Conservation (phyloP, 2,329 filamentous ascomycete species). For the Penicillium sp. region DNA sequence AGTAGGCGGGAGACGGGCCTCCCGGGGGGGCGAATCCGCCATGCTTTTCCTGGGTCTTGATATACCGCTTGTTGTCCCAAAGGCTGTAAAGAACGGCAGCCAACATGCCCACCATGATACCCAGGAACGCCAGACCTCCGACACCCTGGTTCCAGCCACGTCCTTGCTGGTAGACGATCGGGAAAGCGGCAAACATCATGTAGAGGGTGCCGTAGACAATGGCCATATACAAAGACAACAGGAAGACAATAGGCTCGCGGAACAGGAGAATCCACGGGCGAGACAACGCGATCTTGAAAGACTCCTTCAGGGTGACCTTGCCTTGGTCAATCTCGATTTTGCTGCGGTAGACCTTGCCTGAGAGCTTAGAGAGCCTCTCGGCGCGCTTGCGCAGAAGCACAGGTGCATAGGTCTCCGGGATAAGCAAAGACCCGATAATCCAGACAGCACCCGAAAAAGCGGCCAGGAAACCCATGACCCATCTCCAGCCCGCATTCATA, state of each 20-base stretch:
- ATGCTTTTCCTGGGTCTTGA: constrained; percentile 16
- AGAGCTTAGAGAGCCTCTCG: constrained; percentile 21
- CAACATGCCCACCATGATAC: constrained; percentile 34
- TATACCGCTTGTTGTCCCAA: constrained; percentile 28
- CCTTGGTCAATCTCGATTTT: constrained; percentile 28
- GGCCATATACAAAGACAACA: constrained; percentile 32
- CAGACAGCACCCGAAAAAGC: constrained; percentile 29
- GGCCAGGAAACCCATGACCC: constrained; percentile 33
- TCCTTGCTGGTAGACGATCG: constrained; percentile 28
- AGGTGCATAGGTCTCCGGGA: constrained; percentile 32
- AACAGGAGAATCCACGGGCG: constrained; percentile 32
- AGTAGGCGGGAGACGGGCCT: constrained; percentile 27
- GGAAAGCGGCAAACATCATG: constrained; percentile 32
- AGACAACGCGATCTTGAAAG: constrained; percentile 26
- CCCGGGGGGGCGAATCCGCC: constrained; percentile 27
- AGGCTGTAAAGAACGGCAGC: constrained; percentile 23
- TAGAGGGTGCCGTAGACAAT: constrained; percentile 32
- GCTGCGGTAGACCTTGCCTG: constrained; percentile 25
- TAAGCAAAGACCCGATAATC: constrained; percentile 23
- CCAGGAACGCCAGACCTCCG: constrained; percentile 28
- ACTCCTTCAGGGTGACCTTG: constrained; percentile 15
- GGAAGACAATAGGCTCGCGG: constrained; percentile 31
- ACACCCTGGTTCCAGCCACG: constrained; percentile 32
- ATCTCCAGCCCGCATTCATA: constrained; percentile 29
- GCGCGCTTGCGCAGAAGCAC: constrained; percentile 31